Evolutionary conservation across 1,284 basidiomycete species (phyloP).

Genomic region (Ceratorhiza oryzae-sativae): DNA sequence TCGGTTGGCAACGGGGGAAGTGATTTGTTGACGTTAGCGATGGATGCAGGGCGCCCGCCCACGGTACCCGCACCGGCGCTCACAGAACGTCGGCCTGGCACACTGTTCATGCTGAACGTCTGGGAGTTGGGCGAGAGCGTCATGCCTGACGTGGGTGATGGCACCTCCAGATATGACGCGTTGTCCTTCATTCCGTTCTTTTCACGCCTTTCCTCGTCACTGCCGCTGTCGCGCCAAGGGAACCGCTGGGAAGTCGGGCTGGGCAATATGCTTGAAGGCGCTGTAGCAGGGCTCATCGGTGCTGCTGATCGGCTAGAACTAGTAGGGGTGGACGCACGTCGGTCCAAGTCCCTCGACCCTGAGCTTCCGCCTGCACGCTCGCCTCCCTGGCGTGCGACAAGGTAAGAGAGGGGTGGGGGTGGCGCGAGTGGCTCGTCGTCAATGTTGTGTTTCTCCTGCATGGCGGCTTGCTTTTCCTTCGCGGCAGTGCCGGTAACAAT

Average conservation of each 20-base stretch:
- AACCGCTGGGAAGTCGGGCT: conserved; percentile 65
- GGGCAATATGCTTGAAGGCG: conserved; percentile 72
- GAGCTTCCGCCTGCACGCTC: conserved; percentile 50
- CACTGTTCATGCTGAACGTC: neutral
- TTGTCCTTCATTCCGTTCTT: conserved; percentile 29
- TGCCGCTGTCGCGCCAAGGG: conserved; percentile 58
- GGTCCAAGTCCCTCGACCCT: conserved; percentile 37
- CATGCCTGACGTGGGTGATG: conserved; percentile 17
- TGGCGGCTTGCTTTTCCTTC: conserved; percentile 41
- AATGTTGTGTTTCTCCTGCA: conserved; percentile 11
- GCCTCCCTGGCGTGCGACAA: conserved; percentile 69
- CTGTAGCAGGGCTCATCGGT: conserved; percentile 63
- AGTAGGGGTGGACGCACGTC: conserved; percentile 57
- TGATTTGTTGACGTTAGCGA: conserved; percentile 63
- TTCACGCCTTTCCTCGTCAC: conserved; percentile 51
- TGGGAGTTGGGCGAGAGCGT: conserved; percentile 26
- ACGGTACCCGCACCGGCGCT: conserved; percentile 44
- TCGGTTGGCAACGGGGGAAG: conserved; percentile 77
- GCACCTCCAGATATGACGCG: conserved; percentile 21
- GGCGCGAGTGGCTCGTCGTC: conserved; percentile 68
- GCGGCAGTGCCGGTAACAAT: conserved; percentile 57
- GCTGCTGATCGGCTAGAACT: conserved; percentile 60
- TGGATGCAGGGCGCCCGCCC: conserved; percentile 2
- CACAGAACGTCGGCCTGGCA: conserved; percentile 48
- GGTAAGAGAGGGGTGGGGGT: conserved; percentile 83